Conservation (phyloP, 352 stramenopile genomes). For the Phytophthora idaei region DNA sequence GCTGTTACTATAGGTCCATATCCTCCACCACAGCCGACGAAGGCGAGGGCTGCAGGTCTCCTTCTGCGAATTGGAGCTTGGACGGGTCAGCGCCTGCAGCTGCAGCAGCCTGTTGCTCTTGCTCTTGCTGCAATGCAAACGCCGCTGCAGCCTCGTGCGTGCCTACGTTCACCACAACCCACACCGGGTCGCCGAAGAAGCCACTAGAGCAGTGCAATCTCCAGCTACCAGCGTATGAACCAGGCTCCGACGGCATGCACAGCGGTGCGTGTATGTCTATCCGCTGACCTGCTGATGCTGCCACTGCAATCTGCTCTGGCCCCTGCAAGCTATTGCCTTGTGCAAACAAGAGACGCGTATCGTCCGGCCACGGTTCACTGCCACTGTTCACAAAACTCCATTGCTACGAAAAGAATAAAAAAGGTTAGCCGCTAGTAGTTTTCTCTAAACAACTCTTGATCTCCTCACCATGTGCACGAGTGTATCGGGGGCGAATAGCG, state of each 20-base stretch:
- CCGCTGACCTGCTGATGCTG: conserved; percentile 42
- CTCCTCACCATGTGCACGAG: conserved; percentile 63
- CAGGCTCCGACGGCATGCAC: conserved; percentile 57
- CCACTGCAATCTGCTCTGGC: conserved; percentile 60
- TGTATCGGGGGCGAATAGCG: conserved; percentile 53
- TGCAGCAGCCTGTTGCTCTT: conserved; percentile 21
- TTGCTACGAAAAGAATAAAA: conserved; percentile 39
- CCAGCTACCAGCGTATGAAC: conserved; percentile 79
- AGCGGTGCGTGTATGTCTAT: conserved; percentile 71
- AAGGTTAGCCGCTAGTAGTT: conserved; percentile 1
- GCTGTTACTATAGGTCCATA: conserved; percentile 45
- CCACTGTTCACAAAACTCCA: conserved; percentile 84
- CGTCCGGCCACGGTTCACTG: conserved; percentile 53
- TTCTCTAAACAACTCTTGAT: not conserved
- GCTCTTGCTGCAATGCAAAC: conserved; percentile 33
- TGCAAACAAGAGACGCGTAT: conserved; percentile 67
- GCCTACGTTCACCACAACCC: conserved; percentile 76
- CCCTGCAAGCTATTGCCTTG: conserved; percentile 71
- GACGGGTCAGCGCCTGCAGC: conserved; percentile 29
- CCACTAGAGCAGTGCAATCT: conserved; percentile 62
- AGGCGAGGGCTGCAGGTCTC: conserved; percentile 28
- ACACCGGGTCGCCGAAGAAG: conserved; percentile 82
- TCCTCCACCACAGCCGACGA: conserved; percentile 44
- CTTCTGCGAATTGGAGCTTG: conserved; percentile 38
- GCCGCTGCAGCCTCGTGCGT: conserved; percentile 28